A percentile compares a stretch with the other conserved stretches of the same genome.
These are phyloP conservation scores for Ramaria sp. DNA, from an alignment of 768 basidiomycete genomes.

Conservation along the genomic window DNA sequence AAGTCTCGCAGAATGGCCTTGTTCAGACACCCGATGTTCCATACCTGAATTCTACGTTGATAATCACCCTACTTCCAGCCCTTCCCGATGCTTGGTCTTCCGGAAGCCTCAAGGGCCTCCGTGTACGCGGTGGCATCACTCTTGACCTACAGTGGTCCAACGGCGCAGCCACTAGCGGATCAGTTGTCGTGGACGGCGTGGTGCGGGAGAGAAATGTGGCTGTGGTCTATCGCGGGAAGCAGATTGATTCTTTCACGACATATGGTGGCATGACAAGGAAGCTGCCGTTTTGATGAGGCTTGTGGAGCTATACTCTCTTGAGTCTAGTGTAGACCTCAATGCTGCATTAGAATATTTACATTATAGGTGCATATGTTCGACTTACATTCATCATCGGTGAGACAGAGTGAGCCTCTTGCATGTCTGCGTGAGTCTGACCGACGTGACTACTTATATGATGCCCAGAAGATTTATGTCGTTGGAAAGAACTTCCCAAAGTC, in stretches of 20 bases:
- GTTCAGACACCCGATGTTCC: constrained; percentile 63
- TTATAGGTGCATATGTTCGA: no score
- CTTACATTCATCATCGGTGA: no score
- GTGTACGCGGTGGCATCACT: constrained; percentile 52
- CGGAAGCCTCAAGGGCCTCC: constrained; percentile 52
- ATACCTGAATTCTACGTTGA: constrained; percentile 35
- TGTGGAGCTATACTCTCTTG: no score
- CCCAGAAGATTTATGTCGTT: no score
- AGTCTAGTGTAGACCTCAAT: no score
- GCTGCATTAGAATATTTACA: no score
- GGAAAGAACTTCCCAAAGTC: no score
- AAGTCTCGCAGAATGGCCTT: constrained; percentile 39
- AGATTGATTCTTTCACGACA: constrained; percentile 13
- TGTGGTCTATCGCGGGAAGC: constrained; percentile 15
- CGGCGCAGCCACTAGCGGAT: constrained; percentile 14
- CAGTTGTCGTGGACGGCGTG: constrained; percentile 10
- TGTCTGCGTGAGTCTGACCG: no score
- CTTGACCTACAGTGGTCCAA: constrained; percentile 41
- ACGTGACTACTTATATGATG: no score
- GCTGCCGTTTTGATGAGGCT: neutral
- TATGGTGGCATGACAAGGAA: neutral
- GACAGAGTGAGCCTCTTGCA: no score
- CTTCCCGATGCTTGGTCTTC: constrained; percentile 50
- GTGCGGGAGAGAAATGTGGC: constrained; percentile 12
- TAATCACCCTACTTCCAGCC: constrained; percentile 53